Base-by-base conservation (phyloP, 495 filamentous ascomycete species). In the Hypoxylon trugodes region DNA sequence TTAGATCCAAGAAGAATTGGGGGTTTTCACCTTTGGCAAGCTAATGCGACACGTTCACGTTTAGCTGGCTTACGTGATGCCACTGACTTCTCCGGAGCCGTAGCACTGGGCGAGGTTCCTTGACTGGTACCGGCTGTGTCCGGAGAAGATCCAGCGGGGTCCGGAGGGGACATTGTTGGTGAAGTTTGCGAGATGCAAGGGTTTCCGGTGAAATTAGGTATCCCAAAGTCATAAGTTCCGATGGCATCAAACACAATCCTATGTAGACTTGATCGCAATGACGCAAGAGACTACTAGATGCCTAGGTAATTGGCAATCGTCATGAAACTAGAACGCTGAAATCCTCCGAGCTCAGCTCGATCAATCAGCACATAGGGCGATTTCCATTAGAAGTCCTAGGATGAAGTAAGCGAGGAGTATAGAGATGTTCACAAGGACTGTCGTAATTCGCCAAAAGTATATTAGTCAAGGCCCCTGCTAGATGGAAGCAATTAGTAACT, bases 1-100 rank as follows among this genome's bases (percentile, higher is more conserved):
- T 0, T 7, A 19, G 13, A 2, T 41, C 18, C 8, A 12, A 9
- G 8, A 19, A 8, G 8, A 6, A 50, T 18, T 26, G 7, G 21
- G 36, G 6, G 19, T 7, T 48, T 42, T 42, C 13, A 68, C 65
- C 65, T 63, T 40, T 74, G 71, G 35, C 71, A 74, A 9, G 71
- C 71, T 24, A 74, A 36, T 24, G 69, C 66, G 12, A 72, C 71
- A n/a, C 71, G 63, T 24, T 69, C 67, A 6, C 71, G 68, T 43
- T 68, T 71, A 26, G 58, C 53, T 13, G 66, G 54, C 52, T 61
- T 73, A 42, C 58, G 65, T 36, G 62, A 64, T 19, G 50, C 45
- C 28, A 53, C 26, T n/a, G 59, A 16, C 22, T 56, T 62, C 13
- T 65, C 64, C 52, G 59, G 22, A 21, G 43, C 19, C 33, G 51